A percentile compares a stretch with the other conserved stretches of the same genome.
Conservation (phyloP, 768 basidiomycete genomes). For the Candolleomyces efflorescens region DNA sequence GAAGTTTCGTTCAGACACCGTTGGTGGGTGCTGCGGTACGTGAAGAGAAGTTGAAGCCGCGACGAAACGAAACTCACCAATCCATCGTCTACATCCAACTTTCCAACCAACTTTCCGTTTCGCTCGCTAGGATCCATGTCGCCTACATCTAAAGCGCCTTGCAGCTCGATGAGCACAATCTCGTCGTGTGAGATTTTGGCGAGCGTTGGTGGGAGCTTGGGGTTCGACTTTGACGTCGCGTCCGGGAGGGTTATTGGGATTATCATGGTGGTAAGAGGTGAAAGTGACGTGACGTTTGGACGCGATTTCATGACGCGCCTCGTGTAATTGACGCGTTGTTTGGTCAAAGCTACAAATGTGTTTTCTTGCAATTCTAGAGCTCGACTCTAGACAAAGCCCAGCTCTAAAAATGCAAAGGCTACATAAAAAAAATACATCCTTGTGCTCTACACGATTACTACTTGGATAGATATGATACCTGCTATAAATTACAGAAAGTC, state of each 20-base stretch:
- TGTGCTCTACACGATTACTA: too few relatives aligned
- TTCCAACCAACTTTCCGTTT: slow-evolving; percentile 76
- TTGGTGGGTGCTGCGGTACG: background rate
- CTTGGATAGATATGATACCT: too few relatives aligned
- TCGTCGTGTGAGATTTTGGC: slow-evolving; percentile 76
- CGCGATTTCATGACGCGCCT: too few relatives aligned
- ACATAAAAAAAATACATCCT: too few relatives aligned
- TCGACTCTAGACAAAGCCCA: too few relatives aligned
- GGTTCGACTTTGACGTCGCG: slow-evolving; percentile 24
- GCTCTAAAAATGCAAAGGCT: too few relatives aligned
- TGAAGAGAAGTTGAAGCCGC: background rate
- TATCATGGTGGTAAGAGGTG: slow-evolving; percentile 65
- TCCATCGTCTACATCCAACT: slow-evolving; percentile 56
- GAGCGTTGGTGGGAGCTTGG: slow-evolving; percentile 58
- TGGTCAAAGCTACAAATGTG: too few relatives aligned
- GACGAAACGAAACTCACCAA: too few relatives aligned
- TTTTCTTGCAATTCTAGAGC: too few relatives aligned
- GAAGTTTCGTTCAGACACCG: too few relatives aligned
- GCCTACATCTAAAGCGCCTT: slow-evolving; percentile 77
- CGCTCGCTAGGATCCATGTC: slow-evolving; percentile 44
- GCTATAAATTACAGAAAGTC: too few relatives aligned
- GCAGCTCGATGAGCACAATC: slow-evolving; percentile 81
- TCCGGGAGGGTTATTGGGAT: slow-evolving; percentile 51
- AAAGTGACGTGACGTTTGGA: too few relatives aligned
- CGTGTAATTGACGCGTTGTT: background rate